These are phyloP conservation scores for Ehretia macrophylla DNA, from an alignment of 257 asterid species.

Conservation along the genomic window DNA sequence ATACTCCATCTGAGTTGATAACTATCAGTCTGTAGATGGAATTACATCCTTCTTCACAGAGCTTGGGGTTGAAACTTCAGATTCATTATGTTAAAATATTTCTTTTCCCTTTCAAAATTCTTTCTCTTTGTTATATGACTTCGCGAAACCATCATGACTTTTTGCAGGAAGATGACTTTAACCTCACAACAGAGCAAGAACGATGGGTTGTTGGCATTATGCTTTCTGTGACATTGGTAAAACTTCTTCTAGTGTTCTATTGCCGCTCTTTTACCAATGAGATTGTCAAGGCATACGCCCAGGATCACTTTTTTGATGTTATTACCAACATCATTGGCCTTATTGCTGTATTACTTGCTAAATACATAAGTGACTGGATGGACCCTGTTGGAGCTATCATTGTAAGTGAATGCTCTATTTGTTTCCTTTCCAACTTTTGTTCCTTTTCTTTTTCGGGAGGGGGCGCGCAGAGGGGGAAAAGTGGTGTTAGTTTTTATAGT, in stretches of 20 bases:
- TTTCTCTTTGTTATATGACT: too few species aligned
- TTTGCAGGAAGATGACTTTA: slow-evolving; percentile 30
- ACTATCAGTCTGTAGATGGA: too few species aligned
- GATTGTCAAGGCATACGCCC: slow-evolving; percentile 56
- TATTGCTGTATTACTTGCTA: slow-evolving; percentile 45
- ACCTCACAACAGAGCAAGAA: slow-evolving; percentile 44
- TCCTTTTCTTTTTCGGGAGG: too few species aligned
- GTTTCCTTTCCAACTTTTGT: neutral
- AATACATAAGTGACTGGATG: slow-evolving; percentile 40
- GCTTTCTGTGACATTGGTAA: slow-evolving; percentile 49
- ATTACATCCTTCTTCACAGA: too few species aligned
- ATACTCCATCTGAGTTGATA: neutral
- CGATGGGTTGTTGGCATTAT: slow-evolving; percentile 48
- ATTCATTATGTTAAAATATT: too few species aligned
- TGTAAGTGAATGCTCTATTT: slow-evolving; percentile 28
- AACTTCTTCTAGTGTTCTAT: slow-evolving; percentile 36
- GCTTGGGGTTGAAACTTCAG: too few species aligned
- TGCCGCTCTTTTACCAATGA: slow-evolving; percentile 55
- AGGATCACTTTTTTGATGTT: slow-evolving; percentile 52
- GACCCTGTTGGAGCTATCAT: slow-evolving; percentile 59
- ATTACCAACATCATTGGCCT: slow-evolving; percentile 50
- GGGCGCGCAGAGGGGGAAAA: too few species aligned
- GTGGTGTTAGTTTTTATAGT: too few species aligned
- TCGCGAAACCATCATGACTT: neutral
- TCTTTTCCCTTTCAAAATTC: too few species aligned